Evolutionary conservation across 495 filamentous ascomycete species (phyloP), one percentile per base, ranked within the genome.

Genomic region (Daldinia loculata): DNA sequence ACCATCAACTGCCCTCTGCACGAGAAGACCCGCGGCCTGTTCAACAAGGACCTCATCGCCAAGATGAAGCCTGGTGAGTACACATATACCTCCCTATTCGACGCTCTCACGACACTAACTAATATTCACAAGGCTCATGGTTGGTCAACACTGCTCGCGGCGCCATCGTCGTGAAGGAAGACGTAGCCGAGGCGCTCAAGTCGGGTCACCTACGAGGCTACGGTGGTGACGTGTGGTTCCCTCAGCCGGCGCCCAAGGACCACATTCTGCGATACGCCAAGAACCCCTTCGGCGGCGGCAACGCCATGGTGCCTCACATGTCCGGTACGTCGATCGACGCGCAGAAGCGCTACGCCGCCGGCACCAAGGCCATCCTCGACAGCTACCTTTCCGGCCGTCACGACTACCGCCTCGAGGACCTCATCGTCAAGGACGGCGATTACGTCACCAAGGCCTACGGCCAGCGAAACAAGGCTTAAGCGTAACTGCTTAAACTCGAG

Each of bases 1-100:
- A 99, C 95, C 76, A 98, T 99, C 83, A 99, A 99, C 89, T 98
- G 95, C 89, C 95, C 95, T 67, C 88, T 99, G 69, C 95, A 99
- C 84, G 95, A 98, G 87, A 96, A 95, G 87, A 99, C 95, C 51
- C 86, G 87, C 34, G 95, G 95, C 69, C 80, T 99, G 73, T 99
- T 99, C 87, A 97, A 98, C 88, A 98, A 98, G 91, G 93, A 98
- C n/a, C 87, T 99, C 68, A 97, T 99, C 76, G 87, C 91, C 75
- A 98, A 98, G 92, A 99, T 99, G 95, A 99, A 99, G 93, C 90
- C 90, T 78, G 94, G 91, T 89, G 51, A n/a, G 34, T 14, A 67
- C 24, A 66, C 52, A 70, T 58, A 65, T 70, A 70, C 61, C 71
- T 6, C 24, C 30, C 8, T 15, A 43, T 36, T 36, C 11, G 34